These are phyloP conservation scores for Berkeleyomyces rouxiae DNA, from an alignment of 2,329 filamentous ascomycete genomes.

Conservation along the genomic window DNA sequence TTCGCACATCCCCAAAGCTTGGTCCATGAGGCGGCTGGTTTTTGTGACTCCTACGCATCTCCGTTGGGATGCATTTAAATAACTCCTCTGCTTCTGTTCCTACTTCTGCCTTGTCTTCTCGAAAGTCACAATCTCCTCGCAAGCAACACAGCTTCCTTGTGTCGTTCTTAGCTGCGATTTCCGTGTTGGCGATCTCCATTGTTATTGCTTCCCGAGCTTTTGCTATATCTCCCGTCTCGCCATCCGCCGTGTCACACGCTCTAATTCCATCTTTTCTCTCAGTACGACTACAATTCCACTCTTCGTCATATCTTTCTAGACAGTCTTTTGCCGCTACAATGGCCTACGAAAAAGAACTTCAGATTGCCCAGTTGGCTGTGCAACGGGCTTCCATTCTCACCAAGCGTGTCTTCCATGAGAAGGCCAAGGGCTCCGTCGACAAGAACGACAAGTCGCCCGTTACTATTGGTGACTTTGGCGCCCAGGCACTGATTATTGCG, in stretches of 20 bases:
- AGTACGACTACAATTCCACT: not conserved
- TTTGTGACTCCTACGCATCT: not conserved
- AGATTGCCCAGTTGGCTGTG: constrained; percentile 73
- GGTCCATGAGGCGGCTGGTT: not conserved
- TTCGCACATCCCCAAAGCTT: not conserved
- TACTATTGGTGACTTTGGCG: constrained; percentile 94
- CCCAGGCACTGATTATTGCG: constrained; percentile 87
- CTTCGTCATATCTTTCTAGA: not conserved
- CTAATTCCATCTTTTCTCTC: constrained; percentile 6
- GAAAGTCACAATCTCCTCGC: not conserved
- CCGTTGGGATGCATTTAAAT: not conserved
- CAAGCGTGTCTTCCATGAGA: constrained; percentile 49
- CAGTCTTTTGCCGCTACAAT: constrained; percentile 21
- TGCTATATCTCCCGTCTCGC: not conserved
- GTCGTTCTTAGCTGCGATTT: not conserved
- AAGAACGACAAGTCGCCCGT: constrained; percentile 95
- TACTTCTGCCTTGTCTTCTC: not conserved
- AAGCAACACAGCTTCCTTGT: not conserved
- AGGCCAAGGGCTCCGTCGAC: constrained; percentile 73
- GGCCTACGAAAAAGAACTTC: constrained; percentile 47
- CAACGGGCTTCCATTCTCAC: constrained; percentile 51
- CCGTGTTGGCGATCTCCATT: constrained; percentile 1
- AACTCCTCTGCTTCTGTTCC: not conserved
- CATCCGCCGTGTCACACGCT: not conserved
- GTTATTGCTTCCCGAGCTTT: not conserved